Evolutionary conservation across 495 filamentous ascomycete species (phyloP).

Genomic region (Neurospora sp.): DNA sequence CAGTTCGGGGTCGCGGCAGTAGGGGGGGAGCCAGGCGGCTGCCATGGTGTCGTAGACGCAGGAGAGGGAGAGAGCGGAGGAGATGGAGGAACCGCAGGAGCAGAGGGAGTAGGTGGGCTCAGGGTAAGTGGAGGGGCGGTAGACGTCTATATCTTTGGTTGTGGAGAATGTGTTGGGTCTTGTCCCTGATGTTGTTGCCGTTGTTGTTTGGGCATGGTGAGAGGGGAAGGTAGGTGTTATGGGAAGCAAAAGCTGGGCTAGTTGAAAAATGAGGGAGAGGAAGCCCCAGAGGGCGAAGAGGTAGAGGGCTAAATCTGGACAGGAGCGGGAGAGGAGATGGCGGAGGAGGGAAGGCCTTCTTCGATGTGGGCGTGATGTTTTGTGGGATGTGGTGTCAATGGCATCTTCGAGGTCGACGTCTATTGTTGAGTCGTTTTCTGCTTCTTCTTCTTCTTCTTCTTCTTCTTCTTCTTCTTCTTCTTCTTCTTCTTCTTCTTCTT

Average conservation of each 20-base stretch:
- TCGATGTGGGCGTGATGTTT: not conserved
- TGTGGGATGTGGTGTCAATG: not conserved
- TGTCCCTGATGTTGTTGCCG: not conserved
- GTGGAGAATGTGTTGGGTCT: not conserved
- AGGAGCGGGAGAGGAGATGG: not conserved
- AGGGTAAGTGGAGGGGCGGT: conserved; percentile 6
- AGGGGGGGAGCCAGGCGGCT: conserved; percentile 7
- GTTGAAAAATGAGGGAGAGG: conserved; percentile 1
- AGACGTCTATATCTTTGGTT: conserved; percentile 2
- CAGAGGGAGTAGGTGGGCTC: not conserved
- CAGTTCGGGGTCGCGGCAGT: conserved; percentile 6
- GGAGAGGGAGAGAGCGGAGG: too few species aligned
- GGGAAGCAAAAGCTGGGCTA: not conserved
- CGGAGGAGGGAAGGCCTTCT: not conserved
- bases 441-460: not conserved
- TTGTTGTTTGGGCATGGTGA: not conserved
- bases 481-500: not conserved
- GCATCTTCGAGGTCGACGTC: not conserved
- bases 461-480: not conserved
- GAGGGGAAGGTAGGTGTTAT: not conserved
- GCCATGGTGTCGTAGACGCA: conserved; percentile 9
- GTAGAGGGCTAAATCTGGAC: not conserved
- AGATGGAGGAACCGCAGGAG: conserved; percentile 2
- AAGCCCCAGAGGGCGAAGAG: conserved; percentile 5
- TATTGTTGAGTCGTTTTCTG: not conserved